A percentile compares a stretch with the other conserved stretches of the same genome.
Evolutionary conservation across 345 rosid genomes (phyloP).

Genomic region (Triadica sebifera): DNA sequence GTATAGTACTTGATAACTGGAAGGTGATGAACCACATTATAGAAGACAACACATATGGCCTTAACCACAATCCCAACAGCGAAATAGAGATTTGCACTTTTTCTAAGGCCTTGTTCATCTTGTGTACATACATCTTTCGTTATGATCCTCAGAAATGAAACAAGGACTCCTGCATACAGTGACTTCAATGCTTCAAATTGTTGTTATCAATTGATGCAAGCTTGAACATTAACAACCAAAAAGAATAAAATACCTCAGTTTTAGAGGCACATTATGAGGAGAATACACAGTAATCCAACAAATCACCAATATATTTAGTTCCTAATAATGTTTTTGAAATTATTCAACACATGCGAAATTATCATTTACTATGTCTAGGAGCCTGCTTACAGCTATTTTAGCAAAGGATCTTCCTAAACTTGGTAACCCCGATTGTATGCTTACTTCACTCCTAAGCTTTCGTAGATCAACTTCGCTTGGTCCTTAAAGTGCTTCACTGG

Average conservation of each 20-base stretch:
- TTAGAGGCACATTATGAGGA: neutral
- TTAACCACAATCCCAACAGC: conserved; percentile 66
- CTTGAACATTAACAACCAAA: neutral
- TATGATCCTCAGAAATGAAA: conserved; percentile 68
- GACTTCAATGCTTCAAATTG: conserved; percentile 3
- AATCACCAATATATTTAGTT: neutral
- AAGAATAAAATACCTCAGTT: neutral
- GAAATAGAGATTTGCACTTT: conserved; percentile 81
- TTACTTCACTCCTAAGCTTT: neutral
- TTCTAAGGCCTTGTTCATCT: conserved; percentile 65
- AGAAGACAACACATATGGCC: conserved; percentile 60
- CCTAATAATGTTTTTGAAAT: no score
- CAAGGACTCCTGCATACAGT: conserved; percentile 75
- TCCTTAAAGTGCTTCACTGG: no score
- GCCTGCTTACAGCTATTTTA: neutral
- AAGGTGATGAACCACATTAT: conserved; percentile 69
- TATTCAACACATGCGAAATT: neutral
- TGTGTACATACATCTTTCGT: conserved; percentile 80
- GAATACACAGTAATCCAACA: neutral
- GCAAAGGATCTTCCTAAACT: neutral
- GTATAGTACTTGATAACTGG: conserved; percentile 75
- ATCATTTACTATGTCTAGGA: neutral
- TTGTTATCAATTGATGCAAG: neutral
- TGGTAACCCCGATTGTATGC: neutral
- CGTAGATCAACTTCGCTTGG: no score